These are phyloP conservation scores for Sechiopsis laciniata DNA, from an alignment of 306 rosid genomes.

Conservation along the genomic window DNA sequence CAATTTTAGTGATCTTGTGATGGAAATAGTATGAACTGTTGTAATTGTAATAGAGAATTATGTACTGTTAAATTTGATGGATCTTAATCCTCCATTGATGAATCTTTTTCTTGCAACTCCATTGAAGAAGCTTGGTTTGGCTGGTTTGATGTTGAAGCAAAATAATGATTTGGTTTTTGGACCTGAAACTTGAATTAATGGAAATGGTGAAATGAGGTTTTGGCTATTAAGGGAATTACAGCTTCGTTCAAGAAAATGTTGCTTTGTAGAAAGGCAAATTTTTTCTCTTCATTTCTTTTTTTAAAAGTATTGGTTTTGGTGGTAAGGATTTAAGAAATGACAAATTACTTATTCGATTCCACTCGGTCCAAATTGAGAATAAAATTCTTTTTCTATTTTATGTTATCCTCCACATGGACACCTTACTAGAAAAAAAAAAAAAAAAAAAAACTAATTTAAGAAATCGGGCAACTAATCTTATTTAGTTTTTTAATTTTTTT, in stretches of 20 bases:
- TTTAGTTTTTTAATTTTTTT: too few species aligned
- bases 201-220: neutral
- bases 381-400: too few species aligned
- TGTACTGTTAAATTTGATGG: neutral
- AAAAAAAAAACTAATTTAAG: too few species aligned
- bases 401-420: too few species aligned
- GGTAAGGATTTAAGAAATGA: neutral
- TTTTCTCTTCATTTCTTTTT: neutral
- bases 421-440: too few species aligned
- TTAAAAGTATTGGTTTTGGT: neutral
- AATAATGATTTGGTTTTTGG: neutral
- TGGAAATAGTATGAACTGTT: neutral
- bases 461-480: too few species aligned
- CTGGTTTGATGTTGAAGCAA: conserved; percentile 13
- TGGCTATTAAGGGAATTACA: neutral
- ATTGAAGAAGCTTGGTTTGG: conserved; percentile 11
- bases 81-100: conserved; percentile 18
- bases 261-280: conserved; percentile 2
- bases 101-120: conserved; percentile 9
- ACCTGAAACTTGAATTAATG: neutral
- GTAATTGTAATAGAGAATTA: neutral
- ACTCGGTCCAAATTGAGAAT: neutral
- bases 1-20: too few species aligned
- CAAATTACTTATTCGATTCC: neutral
- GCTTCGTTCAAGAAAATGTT: neutral